Evolutionary conservation across 1,284 basidiomycete species (phyloP), one percentile per base, ranked within the genome.

Genomic region (Pseudozyma sp.): DNA sequence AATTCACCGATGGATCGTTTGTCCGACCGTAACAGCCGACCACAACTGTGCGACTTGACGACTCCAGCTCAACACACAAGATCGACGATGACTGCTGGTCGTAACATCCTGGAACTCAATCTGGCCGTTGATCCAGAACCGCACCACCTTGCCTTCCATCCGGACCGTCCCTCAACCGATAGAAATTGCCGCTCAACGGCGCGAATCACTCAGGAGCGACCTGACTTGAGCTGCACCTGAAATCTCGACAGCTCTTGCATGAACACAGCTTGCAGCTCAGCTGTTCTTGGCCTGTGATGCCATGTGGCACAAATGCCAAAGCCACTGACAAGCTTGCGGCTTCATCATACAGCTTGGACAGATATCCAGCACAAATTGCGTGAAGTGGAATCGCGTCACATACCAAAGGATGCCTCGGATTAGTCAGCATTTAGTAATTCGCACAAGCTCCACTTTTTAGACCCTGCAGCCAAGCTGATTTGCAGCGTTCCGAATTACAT

Each of bases 371-470:
- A 31, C 36, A 39, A 39, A 10, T 19, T n/a, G 11, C 13, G 31
- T n/a, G 31, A n/a, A 16, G 7, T 8, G 25, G 25, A 25, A 31
- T 31, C 19, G 9, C 19, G 48, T 35, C 31, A 5, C 13, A 35
- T n/a, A 14, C 10, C 50, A 18, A 38, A 39, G 12, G 31, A 3
- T 6, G 6, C 25, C 6, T 6, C 11, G 2, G 13, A 39, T 52
- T 42, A 47, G 59, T 68, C 54, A 61, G 40, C 19, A 47, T 59
- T 54, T 47, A 31, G 18, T 69, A 69, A 69, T 55, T 50, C 21
- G 47, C 12, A 50, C 47, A 47, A 35, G 45, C 65, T 62, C 65
- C 59, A 67, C 65, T 67, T 51, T 52, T 34, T 18, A 50, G 54
- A 61, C 65, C 59, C 64, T 60, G 64, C 63, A 67, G 54, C 44